Evolutionary conservation across 169 alveolate species (phyloP).

Genomic region (Cryptosporidium meleagridis): DNA sequence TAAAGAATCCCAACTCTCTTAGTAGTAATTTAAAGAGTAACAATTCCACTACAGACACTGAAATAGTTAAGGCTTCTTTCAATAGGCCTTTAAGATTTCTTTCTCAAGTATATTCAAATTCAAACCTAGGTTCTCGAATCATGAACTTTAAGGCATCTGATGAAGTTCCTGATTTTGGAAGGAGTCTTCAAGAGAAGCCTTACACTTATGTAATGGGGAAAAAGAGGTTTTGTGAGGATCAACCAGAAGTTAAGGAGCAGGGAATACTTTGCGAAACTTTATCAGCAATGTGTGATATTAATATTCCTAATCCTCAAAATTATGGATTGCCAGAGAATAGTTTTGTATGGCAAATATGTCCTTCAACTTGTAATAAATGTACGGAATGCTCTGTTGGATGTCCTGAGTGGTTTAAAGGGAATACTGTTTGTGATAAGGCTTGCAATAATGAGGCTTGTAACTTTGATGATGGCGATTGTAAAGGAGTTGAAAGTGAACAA

Average conservation of each 20-base stretch:
- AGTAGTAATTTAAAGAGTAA: neutral
- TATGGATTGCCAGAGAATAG: slow-evolving; percentile 76
- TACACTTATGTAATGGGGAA: slow-evolving; percentile 41
- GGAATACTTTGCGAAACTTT: slow-evolving; percentile 42
- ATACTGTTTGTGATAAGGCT: slow-evolving; percentile 80
- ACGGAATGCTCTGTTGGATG: slow-evolving; percentile 81
- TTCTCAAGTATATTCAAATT: neutral
- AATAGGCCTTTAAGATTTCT: slow-evolving; percentile 37
- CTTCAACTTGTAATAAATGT: slow-evolving; percentile 80
- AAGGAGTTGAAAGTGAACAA: neutral
- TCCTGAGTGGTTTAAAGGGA: slow-evolving; percentile 79
- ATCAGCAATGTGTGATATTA: slow-evolving; percentile 40
- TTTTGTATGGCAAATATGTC: slow-evolving; percentile 79
- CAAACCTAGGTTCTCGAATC: neutral
- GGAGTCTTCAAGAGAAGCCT: slow-evolving; percentile 19
- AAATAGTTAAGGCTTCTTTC: neutral
- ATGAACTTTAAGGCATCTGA: neutral
- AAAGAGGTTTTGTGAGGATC: slow-evolving; percentile 58
- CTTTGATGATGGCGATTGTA: slow-evolving; percentile 81
- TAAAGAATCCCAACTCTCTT: slow-evolving; percentile 12
- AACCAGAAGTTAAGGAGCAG: slow-evolving; percentile 48
- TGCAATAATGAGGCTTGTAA: slow-evolving; percentile 80
- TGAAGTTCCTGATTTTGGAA: neutral
- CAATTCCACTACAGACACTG: neutral
- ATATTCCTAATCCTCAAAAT: slow-evolving; percentile 46